These are phyloP conservation scores for Coriolopsis trogii DNA, from an alignment of 1,284 basidiomycete genomes.

Conservation along the genomic window DNA sequence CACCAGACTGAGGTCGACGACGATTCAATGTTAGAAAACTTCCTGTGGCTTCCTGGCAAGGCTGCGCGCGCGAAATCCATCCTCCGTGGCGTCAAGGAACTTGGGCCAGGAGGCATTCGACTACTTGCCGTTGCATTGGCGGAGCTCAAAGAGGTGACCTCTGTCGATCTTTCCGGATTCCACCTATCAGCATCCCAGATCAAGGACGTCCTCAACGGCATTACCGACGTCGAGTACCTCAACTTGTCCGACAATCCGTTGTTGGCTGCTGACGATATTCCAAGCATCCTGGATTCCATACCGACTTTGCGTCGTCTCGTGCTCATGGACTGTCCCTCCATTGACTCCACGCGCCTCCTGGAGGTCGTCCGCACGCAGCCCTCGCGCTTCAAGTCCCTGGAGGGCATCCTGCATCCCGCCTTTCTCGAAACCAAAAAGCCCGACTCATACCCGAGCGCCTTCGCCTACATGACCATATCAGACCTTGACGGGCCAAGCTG, in stretches of 20 bases:
- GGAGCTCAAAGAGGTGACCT: slow-evolving; percentile 1
- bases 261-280: slow-evolving; percentile 26
- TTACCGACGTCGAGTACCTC: slow-evolving; percentile 20
- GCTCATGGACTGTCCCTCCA: slow-evolving; percentile 29
- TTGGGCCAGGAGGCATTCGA: slow-evolving; percentile 27
- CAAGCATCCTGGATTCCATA: slow-evolving; percentile 15
- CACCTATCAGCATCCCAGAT: slow-evolving; percentile 27
- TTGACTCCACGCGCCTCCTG: slow-evolving; percentile 27
- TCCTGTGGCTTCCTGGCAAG: slow-evolving; percentile 34
- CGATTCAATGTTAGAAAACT: slow-evolving; percentile 25
- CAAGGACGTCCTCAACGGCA: slow-evolving; percentile 16
- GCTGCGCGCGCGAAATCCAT: slow-evolving; percentile 17
- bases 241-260: slow-evolving; percentile 29
- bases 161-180: slow-evolving; percentile 30
- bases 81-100: slow-evolving; percentile 23
- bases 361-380: slow-evolving; percentile 25
- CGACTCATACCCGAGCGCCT: neutral
- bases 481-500: neutral
- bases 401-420: slow-evolving; percentile 32
- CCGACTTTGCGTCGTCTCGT: slow-evolving; percentile 30
- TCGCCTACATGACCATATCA: slow-evolving; percentile 4
- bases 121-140: slow-evolving; percentile 24
- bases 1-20: slow-evolving; percentile 29
- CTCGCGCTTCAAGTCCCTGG: slow-evolving; percentile 29
- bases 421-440: slow-evolving; percentile 11